Evolutionary conservation across 116 monocot species (phyloP).

Genomic region (Posidonia oceanica): DNA sequence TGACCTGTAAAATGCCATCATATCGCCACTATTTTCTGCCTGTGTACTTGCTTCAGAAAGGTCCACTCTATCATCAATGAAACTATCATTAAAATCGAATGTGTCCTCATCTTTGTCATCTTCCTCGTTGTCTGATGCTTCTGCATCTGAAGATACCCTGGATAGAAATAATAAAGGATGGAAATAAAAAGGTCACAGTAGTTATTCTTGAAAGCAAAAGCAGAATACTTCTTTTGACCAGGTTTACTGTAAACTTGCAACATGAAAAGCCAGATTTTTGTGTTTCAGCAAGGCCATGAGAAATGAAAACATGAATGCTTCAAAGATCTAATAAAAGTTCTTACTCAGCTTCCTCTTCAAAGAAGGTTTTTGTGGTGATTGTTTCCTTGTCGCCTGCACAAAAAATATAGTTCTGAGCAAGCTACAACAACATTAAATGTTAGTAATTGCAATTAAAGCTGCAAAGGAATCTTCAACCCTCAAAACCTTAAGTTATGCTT

Average conservation of each 20-base stretch:
- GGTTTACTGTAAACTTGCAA: too few species aligned
- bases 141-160: slow-evolving; percentile 80
- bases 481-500: not conserved
- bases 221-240: too few species aligned
- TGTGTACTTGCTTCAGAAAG: slow-evolving; percentile 33
- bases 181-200: not conserved
- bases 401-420: not conserved
- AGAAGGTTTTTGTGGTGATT: slow-evolving; percentile 21
- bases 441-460: not conserved
- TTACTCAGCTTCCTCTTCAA: slow-evolving; percentile 98
- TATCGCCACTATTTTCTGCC: slow-evolving; percentile 45
- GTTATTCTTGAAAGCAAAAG: too few species aligned
- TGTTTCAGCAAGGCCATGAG: too few species aligned
- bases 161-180: slow-evolving; percentile 6
- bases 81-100: slow-evolving; percentile 65
- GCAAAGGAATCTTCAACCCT: not conserved
- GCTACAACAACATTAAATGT: not conserved
- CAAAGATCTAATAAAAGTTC: slow-evolving; percentile 2
- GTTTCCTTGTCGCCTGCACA: slow-evolving; percentile 42
- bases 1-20: slow-evolving; percentile 96
- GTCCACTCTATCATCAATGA: slow-evolving; percentile 68
- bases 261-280: too few species aligned
- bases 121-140: slow-evolving; percentile 71
- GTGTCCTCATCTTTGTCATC: slow-evolving; percentile 28
- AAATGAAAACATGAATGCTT: not conserved